Evolutionary conservation across 2,329 filamentous ascomycete genomes (phyloP), one percentile per base, ranked within the genome.

Genomic region (Aspergillus neoniger): DNA sequence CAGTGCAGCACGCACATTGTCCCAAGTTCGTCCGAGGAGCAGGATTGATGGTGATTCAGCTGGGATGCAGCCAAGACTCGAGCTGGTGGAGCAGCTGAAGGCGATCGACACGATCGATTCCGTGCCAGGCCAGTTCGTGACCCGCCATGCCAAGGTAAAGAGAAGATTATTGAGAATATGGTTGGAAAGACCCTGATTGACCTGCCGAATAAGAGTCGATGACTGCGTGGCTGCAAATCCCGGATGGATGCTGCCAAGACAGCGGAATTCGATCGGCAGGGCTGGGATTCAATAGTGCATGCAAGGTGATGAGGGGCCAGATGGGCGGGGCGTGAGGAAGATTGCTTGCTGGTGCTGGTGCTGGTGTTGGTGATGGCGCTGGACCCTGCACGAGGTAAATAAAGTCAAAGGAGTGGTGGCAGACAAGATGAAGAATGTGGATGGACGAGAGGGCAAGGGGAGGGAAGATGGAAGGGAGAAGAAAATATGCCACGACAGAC

Each of bases 251-350:
- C 19, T 30, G 49, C 39, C 53, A 48, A 55, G 28, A 30, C 14
- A 28, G 39, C 7, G 23, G 28, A 48, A 6, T 14, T 44, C 7
- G 25, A 54, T 55, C 32, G 55, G 54, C 53, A 60, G 41, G 57
- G 59, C 28, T 53, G 25, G 51, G 49, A 55, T 21, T n/a, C 28
- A 60, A 60, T 63, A 63, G 57, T 60, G 57, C 36, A 58, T 63
- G 60, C 60, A 43, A 44, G 30, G 23, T 32, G 60, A 21, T 30
- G 59, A 61, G 54, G 49, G n/a, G 51, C 10, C 7, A 25, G 30
- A 15, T 30, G 32, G 10, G 38, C 21, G 38, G 23, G 36, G 17
- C 36, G 25, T 3, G 14, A 6, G 1, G 32, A 15, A 25, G 15
- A 15, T 30, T 38, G 32, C 32, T 54, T 54, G 12, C 2, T 36